Evolutionary conservation across 1,284 basidiomycete species (phyloP).

Genomic region (Ustilago curta): DNA sequence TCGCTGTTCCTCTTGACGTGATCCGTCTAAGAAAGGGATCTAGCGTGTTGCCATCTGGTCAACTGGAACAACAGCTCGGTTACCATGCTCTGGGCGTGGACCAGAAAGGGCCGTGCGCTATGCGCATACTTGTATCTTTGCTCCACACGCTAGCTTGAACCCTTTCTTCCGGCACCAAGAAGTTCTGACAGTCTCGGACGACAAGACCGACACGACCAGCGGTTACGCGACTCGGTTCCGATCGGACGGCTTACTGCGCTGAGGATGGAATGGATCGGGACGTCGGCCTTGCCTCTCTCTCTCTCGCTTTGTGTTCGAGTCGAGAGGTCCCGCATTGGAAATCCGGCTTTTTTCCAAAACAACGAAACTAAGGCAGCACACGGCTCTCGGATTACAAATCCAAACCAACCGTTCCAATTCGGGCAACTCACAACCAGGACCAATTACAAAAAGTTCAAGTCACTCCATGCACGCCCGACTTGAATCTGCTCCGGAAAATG

Average conservation of each 20-base stretch:
- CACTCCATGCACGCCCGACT: constrained; percentile 9
- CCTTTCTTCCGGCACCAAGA: constrained; percentile 10
- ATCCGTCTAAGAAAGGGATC: neutral
- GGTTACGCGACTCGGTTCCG: constrained; percentile 22
- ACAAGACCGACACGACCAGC: neutral
- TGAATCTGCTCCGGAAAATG: neutral
- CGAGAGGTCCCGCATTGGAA: constrained; percentile 17
- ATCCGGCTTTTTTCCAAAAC: neutral
- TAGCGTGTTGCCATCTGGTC: neutral
- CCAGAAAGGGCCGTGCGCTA: constrained; percentile 19
- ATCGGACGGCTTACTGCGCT: neutral
- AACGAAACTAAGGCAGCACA: constrained; percentile 17
- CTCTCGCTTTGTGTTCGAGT: constrained; percentile 8
- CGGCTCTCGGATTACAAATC: constrained; percentile 32
- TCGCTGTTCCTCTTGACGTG: neutral
- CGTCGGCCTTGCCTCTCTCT: no score
- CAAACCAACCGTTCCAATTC: neutral
- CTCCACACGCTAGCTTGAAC: constrained; percentile 14
- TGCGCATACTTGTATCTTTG: neutral
- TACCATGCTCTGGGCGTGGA: neutral
- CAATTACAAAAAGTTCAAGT: neutral
- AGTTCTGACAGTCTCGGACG: constrained; percentile 23
- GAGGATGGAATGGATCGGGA: constrained; percentile 33
- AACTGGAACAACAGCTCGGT: neutral
- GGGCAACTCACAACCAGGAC: neutral